phyloP scores from a whole-genome alignment of 805 yeast species.

The Barnettozyma sp. region DNA sequence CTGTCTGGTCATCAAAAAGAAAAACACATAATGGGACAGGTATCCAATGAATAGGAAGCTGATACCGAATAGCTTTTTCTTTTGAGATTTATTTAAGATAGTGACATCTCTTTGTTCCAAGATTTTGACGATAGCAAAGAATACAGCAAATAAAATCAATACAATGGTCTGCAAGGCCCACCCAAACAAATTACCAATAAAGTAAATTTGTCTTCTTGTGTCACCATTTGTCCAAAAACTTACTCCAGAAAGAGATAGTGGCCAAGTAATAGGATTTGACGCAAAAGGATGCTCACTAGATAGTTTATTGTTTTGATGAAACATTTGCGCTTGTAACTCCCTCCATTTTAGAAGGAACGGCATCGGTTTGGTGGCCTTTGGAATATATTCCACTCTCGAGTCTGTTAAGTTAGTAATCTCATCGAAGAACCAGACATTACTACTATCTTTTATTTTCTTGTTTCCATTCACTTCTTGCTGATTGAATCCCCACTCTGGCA shows the following conservation, averaged over 20 bases:
- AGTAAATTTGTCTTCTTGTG: conserved; percentile 71
- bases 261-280: conserved; percentile 89
- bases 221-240: conserved; percentile 86
- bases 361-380: conserved; percentile 52
- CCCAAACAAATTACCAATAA: conserved; percentile 84
- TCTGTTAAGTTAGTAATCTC: conserved; percentile 60
- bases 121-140: conserved; percentile 67
- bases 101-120: conserved; percentile 64
- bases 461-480: conserved; percentile 96
- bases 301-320: conserved; percentile 83
- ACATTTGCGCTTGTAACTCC: conserved; percentile 85
- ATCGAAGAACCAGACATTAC: conserved; percentile 74
- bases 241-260: conserved; percentile 81
- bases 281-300: conserved; percentile 93
- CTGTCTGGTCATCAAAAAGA: conserved; percentile 88
- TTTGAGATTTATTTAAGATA: conserved; percentile 52
- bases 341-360: conserved; percentile 84
- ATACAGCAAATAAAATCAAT: conserved; percentile 54
- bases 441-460: conserved; percentile 62
- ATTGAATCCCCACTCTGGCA: conserved; percentile 92
- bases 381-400: conserved; percentile 52
- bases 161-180: conserved; percentile 78
- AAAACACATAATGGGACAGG: conserved; percentile 85
- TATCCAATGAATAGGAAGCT: conserved; percentile 84
- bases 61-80: conserved; percentile 70